Percentiles rank a stretch among this genome's conserved stretches.
phyloP scores from a whole-genome alignment of 1,139 yeast genomes.

The Candida sanyaensis region DNA sequence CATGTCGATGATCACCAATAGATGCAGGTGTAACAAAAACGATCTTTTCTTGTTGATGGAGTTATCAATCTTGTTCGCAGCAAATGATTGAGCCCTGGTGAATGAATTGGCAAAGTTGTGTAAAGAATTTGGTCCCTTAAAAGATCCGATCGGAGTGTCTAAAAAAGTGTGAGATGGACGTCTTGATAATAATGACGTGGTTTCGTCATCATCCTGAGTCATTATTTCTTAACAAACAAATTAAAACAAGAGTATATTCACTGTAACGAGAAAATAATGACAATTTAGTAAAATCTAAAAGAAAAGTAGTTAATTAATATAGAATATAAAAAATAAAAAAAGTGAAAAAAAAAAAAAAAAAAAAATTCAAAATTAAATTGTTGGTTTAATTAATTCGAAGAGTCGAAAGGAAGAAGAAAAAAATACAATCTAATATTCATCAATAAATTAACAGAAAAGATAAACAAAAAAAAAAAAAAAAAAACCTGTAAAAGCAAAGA shows the following conservation, averaged over 20 bases:
- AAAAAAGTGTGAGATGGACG: conserved; percentile 30
- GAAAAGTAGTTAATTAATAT: not conserved
- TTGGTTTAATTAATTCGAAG: too few species aligned
- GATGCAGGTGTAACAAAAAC: conserved; percentile 25
- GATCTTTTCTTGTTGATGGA: conserved; percentile 46
- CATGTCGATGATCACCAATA: conserved; percentile 14
- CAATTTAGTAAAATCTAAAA: too few species aligned
- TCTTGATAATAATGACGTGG: conserved; percentile 15
- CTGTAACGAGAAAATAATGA: too few species aligned
- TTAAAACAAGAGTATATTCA: too few species aligned
- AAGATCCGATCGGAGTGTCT: conserved; percentile 47
- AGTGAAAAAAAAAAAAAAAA: too few species aligned
- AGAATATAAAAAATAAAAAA: not conserved
- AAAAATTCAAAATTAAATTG: too few species aligned
- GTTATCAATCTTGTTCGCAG: conserved; percentile 45
- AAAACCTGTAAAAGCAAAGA: too few species aligned
- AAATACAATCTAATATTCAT: too few species aligned
- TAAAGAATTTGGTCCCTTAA: conserved; percentile 48
- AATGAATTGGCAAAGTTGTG: conserved; percentile 51
- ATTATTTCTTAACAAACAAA: not conserved
- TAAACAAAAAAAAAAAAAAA: not conserved
- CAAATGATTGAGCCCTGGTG: conserved; percentile 49
- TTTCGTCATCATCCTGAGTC: conserved; percentile 11
- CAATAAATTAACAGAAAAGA: not conserved
- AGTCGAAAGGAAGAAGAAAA: too few species aligned